phyloP scores from a whole-genome alignment of 306 rosid genomes.

The Delonix regia region DNA sequence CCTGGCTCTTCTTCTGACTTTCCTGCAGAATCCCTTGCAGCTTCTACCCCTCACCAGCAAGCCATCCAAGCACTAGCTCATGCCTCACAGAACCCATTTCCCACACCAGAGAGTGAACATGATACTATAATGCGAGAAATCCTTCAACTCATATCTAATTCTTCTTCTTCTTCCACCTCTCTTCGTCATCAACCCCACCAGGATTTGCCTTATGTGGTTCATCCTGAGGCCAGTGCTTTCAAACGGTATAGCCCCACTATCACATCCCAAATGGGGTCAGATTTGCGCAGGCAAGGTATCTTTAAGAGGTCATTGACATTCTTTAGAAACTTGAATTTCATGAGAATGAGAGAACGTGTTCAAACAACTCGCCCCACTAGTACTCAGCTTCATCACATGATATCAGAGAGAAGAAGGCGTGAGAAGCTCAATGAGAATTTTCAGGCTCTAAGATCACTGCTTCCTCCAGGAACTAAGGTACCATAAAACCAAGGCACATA shows the following conservation, averaged over 20 bases:
- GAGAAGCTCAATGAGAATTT: slow-evolving; percentile 24
- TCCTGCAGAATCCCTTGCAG: slow-evolving; percentile 32
- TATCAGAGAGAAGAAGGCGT: slow-evolving; percentile 17
- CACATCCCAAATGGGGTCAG: background rate
- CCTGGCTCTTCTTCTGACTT: slow-evolving; percentile 48
- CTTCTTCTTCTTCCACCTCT: slow-evolving; percentile 18
- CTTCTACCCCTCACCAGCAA: slow-evolving; percentile 46
- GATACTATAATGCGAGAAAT: slow-evolving; percentile 9
- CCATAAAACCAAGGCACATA: background rate
- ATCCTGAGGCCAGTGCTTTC: slow-evolving; percentile 12
- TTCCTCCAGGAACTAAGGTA: slow-evolving; percentile 21
- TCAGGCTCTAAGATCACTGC: slow-evolving; percentile 8
- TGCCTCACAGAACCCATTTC: background rate
- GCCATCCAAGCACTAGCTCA: slow-evolving; percentile 51
- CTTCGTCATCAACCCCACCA: background rate
- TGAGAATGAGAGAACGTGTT: slow-evolving; percentile 11
- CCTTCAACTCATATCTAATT: background rate
- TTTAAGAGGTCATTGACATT: slow-evolving; percentile 10
- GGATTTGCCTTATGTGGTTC: slow-evolving; percentile 1
- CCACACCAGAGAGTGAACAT: background rate
- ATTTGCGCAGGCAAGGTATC: background rate
- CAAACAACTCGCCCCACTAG: background rate
- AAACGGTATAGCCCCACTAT: background rate
- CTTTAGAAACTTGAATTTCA: slow-evolving; percentile 19
- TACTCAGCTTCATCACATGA: slow-evolving; percentile 20